phyloP scores from a whole-genome alignment of 345 rosid species.

The Kernera saxatilis region DNA sequence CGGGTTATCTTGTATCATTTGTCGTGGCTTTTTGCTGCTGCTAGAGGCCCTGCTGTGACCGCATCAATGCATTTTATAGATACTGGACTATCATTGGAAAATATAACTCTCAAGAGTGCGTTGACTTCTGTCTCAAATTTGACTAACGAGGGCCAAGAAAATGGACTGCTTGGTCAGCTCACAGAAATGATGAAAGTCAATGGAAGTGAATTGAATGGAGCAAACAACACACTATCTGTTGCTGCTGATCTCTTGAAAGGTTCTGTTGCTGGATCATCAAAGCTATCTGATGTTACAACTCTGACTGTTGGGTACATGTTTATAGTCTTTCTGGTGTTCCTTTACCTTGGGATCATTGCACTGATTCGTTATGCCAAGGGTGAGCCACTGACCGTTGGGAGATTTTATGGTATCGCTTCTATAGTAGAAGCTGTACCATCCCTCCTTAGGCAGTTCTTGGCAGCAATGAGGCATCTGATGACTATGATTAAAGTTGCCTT shows the following conservation, averaged over 20 bases:
- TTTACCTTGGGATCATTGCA: conserved; percentile 75
- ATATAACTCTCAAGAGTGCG: conserved; percentile 47
- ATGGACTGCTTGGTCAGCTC: conserved; percentile 51
- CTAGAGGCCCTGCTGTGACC: conserved; percentile 53
- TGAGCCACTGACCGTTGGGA: conserved; percentile 79
- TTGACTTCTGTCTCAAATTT: conserved; percentile 69
- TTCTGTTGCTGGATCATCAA: conserved; percentile 57
- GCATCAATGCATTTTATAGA: conserved; percentile 42
- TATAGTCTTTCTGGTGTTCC: conserved; percentile 62
- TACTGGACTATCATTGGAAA: conserved; percentile 64
- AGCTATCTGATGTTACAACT: conserved; percentile 92
- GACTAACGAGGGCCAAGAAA: conserved; percentile 66
- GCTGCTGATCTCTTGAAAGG: conserved; percentile 61
- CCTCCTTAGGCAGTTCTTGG: conserved; percentile 83
- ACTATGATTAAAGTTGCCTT: conserved; percentile 99
- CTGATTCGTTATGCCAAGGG: conserved; percentile 92
- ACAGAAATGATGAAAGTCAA: conserved; percentile 60
- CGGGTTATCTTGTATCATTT: conserved; percentile 61
- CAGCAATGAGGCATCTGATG: conserved; percentile 99
- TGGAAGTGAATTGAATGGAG: conserved; percentile 49
- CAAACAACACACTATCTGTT: conserved; percentile 48
- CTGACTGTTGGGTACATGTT: conserved; percentile 89
- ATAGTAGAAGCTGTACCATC: conserved; percentile 85
- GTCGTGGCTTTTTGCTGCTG: conserved; percentile 85
- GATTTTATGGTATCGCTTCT: conserved; percentile 83